Evolutionary conservation across 2,329 filamentous ascomycete genomes (phyloP).

Genomic region (Ceratocystis huliohia): DNA sequence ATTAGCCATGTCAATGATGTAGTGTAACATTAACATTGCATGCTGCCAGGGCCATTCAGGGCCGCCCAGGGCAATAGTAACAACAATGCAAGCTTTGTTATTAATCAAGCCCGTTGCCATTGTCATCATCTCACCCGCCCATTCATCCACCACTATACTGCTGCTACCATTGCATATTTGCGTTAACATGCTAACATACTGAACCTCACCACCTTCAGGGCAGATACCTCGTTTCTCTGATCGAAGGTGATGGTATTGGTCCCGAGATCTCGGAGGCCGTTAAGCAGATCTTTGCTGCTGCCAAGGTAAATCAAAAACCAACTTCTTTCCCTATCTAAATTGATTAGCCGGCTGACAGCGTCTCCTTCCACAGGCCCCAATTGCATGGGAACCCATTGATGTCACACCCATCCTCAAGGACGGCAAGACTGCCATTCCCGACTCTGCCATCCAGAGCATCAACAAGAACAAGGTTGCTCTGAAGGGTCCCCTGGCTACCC

Average conservation of each 20-base stretch:
- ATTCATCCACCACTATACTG: neutral
- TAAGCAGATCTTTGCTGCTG: slow-evolving; percentile 96
- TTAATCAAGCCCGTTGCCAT: too few species aligned
- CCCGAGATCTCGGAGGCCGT: slow-evolving; percentile 96
- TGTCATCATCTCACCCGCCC: too few species aligned
- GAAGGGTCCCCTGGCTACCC: slow-evolving; percentile 94
- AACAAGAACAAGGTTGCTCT: slow-evolving; percentile 92
- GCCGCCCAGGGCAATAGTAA: neutral
- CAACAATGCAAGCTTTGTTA: too few species aligned
- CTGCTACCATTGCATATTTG: neutral
- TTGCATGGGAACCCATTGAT: slow-evolving; percentile 95
- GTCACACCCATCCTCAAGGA: slow-evolving; percentile 89
- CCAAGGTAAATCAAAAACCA: slow-evolving; percentile 51
- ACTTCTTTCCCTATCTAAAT: neutral
- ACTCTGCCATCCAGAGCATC: slow-evolving; percentile 86
- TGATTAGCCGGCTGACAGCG: too few species aligned
- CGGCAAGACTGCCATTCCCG: slow-evolving; percentile 88
- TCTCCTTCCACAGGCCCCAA: slow-evolving; percentile 51
- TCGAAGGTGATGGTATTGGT: slow-evolving; percentile 97
- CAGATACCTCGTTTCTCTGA: slow-evolving; percentile 90
- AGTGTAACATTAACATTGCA: too few species aligned
- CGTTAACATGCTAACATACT: slow-evolving; percentile 9
- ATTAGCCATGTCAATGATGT: too few species aligned
- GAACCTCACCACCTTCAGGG: slow-evolving; percentile 43
- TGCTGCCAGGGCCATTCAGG: too few species aligned